These are phyloP conservation scores for Colletotrichum somersetense DNA, from an alignment of 2,329 filamentous ascomycete genomes.

Conservation along the genomic window DNA sequence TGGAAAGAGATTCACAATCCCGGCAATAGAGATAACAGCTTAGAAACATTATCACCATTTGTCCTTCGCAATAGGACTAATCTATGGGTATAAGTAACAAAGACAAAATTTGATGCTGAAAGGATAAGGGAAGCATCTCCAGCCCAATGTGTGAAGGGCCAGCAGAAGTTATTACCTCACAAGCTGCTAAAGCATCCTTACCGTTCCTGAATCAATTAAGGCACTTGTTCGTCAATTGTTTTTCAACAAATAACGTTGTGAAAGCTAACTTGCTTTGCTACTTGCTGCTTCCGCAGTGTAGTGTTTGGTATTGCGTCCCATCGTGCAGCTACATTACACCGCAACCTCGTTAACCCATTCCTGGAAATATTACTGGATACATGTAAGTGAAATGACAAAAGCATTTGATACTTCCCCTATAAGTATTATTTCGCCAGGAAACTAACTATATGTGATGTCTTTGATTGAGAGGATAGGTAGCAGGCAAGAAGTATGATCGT, in stretches of 20 bases:
- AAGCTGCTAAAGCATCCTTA: too few species aligned
- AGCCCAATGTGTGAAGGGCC: not conserved
- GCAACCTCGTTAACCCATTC: too few species aligned
- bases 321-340: not conserved
- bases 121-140: not conserved
- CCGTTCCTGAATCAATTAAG: too few species aligned
- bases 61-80: too few species aligned
- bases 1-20: not conserved
- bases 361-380: too few species aligned
- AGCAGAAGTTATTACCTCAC: too few species aligned
- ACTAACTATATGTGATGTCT: not conserved
- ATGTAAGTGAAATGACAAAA: not conserved
- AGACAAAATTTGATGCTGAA: not conserved
- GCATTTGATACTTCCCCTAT: rapidly evolving
- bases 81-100: too few species aligned
- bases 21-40: not conserved
- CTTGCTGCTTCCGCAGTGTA: not conserved
- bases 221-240: too few species aligned
- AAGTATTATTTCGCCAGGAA: too few species aligned
- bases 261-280: not conserved
- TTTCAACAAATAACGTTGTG: too few species aligned
- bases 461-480: not conserved
- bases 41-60: too few species aligned
- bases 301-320: not conserved
- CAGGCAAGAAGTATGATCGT: not conserved